phyloP scores from a whole-genome alignment of 78 protist species.

The Monocercomonoides exilis region DNA sequence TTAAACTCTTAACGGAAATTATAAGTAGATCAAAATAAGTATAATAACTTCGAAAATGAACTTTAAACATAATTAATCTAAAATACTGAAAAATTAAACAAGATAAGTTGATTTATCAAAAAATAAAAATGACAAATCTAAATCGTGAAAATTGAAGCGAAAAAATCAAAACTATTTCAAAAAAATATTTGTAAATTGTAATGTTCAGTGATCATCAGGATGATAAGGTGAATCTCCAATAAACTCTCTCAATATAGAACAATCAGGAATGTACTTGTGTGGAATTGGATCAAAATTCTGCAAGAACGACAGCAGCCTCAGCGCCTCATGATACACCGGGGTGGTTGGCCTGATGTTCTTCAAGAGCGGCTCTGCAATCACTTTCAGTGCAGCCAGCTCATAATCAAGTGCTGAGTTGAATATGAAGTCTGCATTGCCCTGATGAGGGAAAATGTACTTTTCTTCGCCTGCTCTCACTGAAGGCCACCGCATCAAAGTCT shows the following conservation, averaged over 20 bases:
- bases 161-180: too few relatives aligned
- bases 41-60: too few relatives aligned
- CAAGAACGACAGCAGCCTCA: slow-evolving; percentile 22
- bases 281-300: neutral
- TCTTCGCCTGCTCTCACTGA: slow-evolving; percentile 38
- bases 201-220: too few relatives aligned
- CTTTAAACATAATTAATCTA: too few relatives aligned
- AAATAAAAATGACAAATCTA: too few relatives aligned
- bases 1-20: too few relatives aligned
- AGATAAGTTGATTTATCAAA: too few relatives aligned
- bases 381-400: slow-evolving; percentile 21
- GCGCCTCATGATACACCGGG: neutral
- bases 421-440: slow-evolving; percentile 26
- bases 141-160: too few relatives aligned
- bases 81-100: too few relatives aligned
- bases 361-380: slow-evolving; percentile 23
- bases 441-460: slow-evolving; percentile 27
- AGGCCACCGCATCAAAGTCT: slow-evolving; percentile 31
- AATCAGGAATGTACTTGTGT: neutral
- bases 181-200: too few relatives aligned
- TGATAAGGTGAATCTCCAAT: too few relatives aligned
- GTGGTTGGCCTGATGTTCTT: neutral
- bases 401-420: slow-evolving; percentile 41
- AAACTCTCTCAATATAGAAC: slow-evolving; percentile 38
- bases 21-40: too few relatives aligned